phyloP scores from a whole-genome alignment of 1,139 yeast species.

The Blastobotrys petasosporus region DNA sequence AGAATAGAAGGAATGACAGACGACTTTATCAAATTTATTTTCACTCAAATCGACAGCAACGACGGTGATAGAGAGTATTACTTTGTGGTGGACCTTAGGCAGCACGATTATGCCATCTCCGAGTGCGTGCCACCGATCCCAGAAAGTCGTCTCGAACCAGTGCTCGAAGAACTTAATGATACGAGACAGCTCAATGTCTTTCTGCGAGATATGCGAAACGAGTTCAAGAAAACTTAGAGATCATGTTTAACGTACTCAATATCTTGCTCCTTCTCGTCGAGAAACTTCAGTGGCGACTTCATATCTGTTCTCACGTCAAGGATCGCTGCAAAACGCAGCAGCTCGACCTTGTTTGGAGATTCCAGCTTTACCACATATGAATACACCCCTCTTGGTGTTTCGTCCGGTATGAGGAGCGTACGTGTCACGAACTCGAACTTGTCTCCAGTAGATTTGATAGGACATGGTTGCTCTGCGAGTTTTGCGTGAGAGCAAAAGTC shows the following conservation, averaged over 20 bases:
- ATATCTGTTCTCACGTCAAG: conserved; percentile 20
- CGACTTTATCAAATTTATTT: conserved; percentile 27
- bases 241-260: background rate
- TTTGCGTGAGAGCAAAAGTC: conserved; percentile 26
- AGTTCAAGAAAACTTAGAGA: conserved; percentile 15
- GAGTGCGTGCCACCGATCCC: conserved; percentile 18
- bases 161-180: conserved; percentile 19
- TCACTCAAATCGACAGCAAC: conserved; percentile 26
- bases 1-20: conserved; percentile 28
- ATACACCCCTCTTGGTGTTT: conserved; percentile 25
- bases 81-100: conserved; percentile 26
- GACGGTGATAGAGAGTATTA: conserved; percentile 24
- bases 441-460: conserved; percentile 17
- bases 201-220: conserved; percentile 22
- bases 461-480: conserved; percentile 27
- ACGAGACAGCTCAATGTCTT: conserved; percentile 21
- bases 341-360: conserved; percentile 18
- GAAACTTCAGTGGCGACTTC: conserved; percentile 12
- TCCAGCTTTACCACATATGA: conserved; percentile 26
- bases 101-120: conserved; percentile 23
- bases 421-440: conserved; percentile 17
- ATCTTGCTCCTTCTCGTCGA: conserved; percentile 13
- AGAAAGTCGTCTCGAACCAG: conserved; percentile 13
- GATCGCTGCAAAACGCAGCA: conserved; percentile 25
- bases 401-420: conserved; percentile 26